Conservation (phyloP, 331 rosid genomes). For the Saraca asoca region DNA sequence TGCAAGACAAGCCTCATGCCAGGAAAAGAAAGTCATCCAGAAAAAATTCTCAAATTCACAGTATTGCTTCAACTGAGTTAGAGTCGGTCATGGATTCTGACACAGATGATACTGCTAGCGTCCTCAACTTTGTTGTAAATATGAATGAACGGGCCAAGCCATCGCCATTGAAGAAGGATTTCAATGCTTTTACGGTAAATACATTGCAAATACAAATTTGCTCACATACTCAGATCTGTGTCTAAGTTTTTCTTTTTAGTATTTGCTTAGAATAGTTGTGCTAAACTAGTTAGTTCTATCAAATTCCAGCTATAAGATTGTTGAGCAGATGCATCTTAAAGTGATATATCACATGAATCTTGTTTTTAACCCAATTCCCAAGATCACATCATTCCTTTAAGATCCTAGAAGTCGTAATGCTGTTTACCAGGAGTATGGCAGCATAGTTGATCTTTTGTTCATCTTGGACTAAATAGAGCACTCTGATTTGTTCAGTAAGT, state of each 20-base stretch:
- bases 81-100: constrained; percentile 47
- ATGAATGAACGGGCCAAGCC: constrained; percentile 39
- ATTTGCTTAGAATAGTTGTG: background rate
- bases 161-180: constrained; percentile 36
- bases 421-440: constrained; percentile 12
- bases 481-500: too few relatives aligned
- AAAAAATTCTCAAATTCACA: constrained; percentile 30
- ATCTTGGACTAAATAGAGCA: too few relatives aligned
- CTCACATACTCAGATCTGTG: background rate
- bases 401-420: background rate
- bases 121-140: constrained; percentile 50
- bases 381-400: background rate
- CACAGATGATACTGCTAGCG: constrained; percentile 63
- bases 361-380: background rate
- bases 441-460: background rate
- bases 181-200: constrained; percentile 44
- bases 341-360: constrained; percentile 7
- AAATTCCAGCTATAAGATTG: background rate
- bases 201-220: background rate
- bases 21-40: constrained; percentile 32
- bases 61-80: constrained; percentile 29
- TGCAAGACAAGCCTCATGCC: constrained; percentile 25
- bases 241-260: constrained; percentile 6
- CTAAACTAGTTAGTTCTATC: constrained; percentile 5
- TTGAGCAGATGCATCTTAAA: constrained; percentile 10